Conservation (phyloP, 2,329 filamentous ascomycete genomes). For the Penicillium sp. region DNA sequence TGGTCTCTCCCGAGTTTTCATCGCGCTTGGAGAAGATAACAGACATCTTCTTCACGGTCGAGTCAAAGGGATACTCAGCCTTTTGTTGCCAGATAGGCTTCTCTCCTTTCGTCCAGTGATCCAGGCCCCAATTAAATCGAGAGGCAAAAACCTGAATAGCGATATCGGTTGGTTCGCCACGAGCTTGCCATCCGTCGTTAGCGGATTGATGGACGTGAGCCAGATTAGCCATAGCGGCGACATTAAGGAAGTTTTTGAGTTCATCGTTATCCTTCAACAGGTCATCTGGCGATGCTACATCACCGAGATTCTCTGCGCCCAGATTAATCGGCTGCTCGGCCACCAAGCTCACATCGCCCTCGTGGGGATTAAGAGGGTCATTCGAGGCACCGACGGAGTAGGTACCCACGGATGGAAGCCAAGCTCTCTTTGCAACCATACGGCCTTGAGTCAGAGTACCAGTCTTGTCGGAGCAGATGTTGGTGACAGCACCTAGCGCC, state of each 20-base stretch:
- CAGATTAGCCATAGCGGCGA: slow-evolving; percentile 65
- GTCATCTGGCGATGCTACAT: slow-evolving; percentile 25
- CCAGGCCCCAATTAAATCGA: slow-evolving; percentile 64
- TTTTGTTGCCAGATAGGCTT: slow-evolving; percentile 57
- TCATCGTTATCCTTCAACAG: slow-evolving; percentile 49
- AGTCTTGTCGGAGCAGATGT: slow-evolving; percentile 58
- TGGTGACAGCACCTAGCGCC: slow-evolving; percentile 62
- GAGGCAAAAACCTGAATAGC: slow-evolving; percentile 72
- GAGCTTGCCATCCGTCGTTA: slow-evolving; percentile 58
- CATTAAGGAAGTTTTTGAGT: slow-evolving; percentile 59
- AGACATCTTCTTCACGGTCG: slow-evolving; percentile 73
- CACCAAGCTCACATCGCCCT: slow-evolving; percentile 48
- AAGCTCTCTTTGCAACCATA: slow-evolving; percentile 62
- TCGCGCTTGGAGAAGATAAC: slow-evolving; percentile 57
- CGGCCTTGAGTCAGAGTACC: slow-evolving; percentile 64
- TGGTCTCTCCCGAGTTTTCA: slow-evolving; percentile 18
- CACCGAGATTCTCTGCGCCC: slow-evolving; percentile 23
- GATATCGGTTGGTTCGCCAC: slow-evolving; percentile 70
- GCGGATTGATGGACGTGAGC: slow-evolving; percentile 60
- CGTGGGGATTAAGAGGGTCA: slow-evolving; percentile 58
- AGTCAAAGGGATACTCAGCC: slow-evolving; percentile 72
- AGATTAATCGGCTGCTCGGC: slow-evolving; percentile 32
- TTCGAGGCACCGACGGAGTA: slow-evolving; percentile 57
- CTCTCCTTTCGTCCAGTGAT: slow-evolving; percentile 52
- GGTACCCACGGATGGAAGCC: slow-evolving; percentile 58